phyloP scores from a whole-genome alignment of 163 green algal genomes.

The Volvox carteri region DNA sequence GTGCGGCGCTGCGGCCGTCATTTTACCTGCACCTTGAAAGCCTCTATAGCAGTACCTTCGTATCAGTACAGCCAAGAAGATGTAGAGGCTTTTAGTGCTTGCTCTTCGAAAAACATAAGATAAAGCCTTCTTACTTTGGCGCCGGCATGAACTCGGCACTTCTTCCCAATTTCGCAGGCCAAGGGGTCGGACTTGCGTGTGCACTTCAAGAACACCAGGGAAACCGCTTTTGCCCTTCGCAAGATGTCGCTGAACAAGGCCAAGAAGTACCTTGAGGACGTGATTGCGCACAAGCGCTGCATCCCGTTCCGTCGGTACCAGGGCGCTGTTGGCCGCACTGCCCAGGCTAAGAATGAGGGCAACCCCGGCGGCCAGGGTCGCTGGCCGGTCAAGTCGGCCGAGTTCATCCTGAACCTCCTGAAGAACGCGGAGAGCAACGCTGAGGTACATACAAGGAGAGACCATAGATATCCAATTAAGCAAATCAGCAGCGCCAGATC shows the following conservation, averaged over 20 bases:
- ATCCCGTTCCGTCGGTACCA: conserved; percentile 98
- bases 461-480: background rate
- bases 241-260: conserved; percentile 92
- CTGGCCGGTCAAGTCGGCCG: conserved; percentile 96
- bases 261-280: conserved; percentile 97
- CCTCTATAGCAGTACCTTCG: background rate
- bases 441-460: conserved; percentile 76
- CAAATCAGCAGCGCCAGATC: background rate
- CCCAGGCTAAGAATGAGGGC: conserved; percentile 97
- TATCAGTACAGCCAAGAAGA: no score
- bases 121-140: background rate
- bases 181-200: conserved; percentile 95
- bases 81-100: no score
- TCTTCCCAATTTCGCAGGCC: conserved; percentile 76
- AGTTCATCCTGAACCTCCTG: conserved; percentile 97
- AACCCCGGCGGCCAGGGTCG: conserved; percentile 93
- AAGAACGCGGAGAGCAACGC: conserved; percentile 99
- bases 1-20: conserved; percentile 64
- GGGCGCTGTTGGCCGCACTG: conserved; percentile 92
- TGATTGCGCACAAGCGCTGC: conserved; percentile 94
- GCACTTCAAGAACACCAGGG: conserved; percentile 99
- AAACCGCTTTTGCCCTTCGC: conserved; percentile 91
- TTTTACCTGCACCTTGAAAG: background rate
- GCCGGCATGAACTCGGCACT: conserved; percentile 15
- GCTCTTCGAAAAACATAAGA: no score